phyloP scores from a whole-genome alignment of 148 eudicot genomes.

The Agrostemma githago region DNA sequence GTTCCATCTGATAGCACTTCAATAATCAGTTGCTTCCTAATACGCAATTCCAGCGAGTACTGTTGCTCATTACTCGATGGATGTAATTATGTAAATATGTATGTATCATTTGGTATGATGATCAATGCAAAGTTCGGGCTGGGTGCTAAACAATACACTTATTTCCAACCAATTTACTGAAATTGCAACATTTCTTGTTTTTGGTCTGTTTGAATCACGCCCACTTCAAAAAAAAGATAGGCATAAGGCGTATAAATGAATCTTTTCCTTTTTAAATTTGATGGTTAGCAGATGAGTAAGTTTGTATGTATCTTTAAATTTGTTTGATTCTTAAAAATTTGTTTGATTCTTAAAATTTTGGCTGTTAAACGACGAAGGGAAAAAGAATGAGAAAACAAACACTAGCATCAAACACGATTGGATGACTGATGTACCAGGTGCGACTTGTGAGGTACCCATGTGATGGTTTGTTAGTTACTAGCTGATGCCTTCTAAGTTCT shows the following conservation, averaged over 20 bases:
- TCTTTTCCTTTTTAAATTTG: background rate
- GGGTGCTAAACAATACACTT: background rate
- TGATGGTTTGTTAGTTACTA: background rate
- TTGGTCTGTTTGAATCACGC: background rate
- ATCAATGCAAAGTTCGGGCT: background rate
- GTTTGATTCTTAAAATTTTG: background rate
- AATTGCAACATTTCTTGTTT: background rate
- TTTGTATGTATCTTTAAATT: background rate
- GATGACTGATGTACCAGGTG: background rate
- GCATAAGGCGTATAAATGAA: constrained; percentile 1
- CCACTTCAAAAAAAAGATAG: background rate
- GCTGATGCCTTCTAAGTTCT: background rate
- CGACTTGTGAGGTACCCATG: background rate
- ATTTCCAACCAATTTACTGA: background rate
- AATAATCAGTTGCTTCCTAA: background rate
- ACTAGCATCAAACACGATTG: background rate
- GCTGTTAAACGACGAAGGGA: background rate
- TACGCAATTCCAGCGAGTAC: background rate
- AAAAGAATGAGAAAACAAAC: background rate
- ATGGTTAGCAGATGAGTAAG: no score
- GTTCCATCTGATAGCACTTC: background rate
- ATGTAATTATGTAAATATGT: background rate
- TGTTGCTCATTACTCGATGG: background rate
- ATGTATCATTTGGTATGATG: background rate
- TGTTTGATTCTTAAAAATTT: background rate